Percentiles rank a stretch among this genome's conserved stretches.
Evolutionary conservation across 176 grass and related monocot genomes (phyloP).

Genomic region (Rhynchospora breviuscula): DNA sequence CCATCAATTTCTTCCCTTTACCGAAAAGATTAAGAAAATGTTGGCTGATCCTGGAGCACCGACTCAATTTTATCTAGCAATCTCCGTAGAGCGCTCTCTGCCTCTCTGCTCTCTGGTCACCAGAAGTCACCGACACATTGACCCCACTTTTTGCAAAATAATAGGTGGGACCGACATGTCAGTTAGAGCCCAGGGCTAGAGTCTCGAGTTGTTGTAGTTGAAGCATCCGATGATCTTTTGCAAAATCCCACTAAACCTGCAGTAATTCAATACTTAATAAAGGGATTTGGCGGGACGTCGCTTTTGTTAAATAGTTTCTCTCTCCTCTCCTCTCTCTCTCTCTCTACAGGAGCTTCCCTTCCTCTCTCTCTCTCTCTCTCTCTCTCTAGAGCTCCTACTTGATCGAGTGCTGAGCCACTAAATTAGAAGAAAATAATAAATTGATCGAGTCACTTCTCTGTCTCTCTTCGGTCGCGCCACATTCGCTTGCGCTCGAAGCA

Average conservation of each 20-base stretch:
- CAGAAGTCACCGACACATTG: not conserved
- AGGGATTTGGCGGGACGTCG: constrained; percentile 26
- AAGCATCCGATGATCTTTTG: not conserved
- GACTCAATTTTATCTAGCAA: too few species aligned
- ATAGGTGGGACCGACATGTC: not conserved
- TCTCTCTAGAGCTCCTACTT: not conserved
- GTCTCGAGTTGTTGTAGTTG: not conserved
- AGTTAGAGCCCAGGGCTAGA: not conserved
- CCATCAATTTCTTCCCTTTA: not conserved
- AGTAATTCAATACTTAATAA: constrained; percentile 8
- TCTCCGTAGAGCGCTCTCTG: not conserved
- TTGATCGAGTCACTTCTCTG: constrained; percentile 1
- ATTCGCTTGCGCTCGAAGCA: constrained; percentile 12
- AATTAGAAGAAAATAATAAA: not conserved
- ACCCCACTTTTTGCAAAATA: not conserved
- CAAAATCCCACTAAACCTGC: not conserved
- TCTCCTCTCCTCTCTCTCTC: not conserved
- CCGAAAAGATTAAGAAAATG: not conserved
- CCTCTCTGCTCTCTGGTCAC: not conserved
- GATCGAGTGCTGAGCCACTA: not conserved
- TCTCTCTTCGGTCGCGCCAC: not conserved
- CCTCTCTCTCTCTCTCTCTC: not conserved
- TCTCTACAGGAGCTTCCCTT: not conserved
- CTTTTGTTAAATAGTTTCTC: constrained; percentile 29
- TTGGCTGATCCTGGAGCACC: not conserved